Evolutionary conservation across 2,329 filamentous ascomycete genomes (phyloP), one percentile per base, ranked within the genome.

Genomic region (Gnomoniopsis smithogilvyi): DNA sequence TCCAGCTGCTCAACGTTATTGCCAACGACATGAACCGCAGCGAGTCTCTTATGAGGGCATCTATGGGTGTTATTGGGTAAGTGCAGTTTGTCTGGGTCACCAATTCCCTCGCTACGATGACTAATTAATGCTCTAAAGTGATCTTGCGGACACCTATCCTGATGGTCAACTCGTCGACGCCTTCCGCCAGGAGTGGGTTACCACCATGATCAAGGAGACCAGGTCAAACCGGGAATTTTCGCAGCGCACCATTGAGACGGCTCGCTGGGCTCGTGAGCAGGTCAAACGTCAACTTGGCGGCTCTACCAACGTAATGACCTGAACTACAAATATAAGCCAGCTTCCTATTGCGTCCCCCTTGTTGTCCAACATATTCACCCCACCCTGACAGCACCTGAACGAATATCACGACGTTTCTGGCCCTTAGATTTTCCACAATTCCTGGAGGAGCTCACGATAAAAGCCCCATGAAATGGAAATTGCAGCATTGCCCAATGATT

Each of bases 211-310:
- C 70, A 93, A 94, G 76, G 93, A 98, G 74, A 94, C 92, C 50
- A 90, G 93, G 69, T 84, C 86, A 60, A 97, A 95, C 80, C 88
- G 91, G 67, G 93, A 98, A 50, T 97, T 91, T 78, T 83, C 87
- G 67, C 70, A 84, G 30, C 90, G 93, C 64, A 99, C 95, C 3
- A 88, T 95, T 65, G 92, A 97, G 65, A 98, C 95, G 50, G 95
- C 95, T 71, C 90, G 94, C 68, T 99, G 95, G 95, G 93, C 95
- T 64, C 89, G 94, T 62, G 95, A 98, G 77, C 92, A 97, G 74
- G 93, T 98, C 73, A 98, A 97, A 83, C 90, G 92, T 68, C 95
- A 99, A 76, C 76, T 87, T 54, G 82, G 83, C 60, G 83, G 83
- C 64, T 69, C 73, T 52, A 72, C 70, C 67, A 77, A 72, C 56